Evolutionary conservation across 257 asterid genomes (phyloP).

Genomic region (Jaltomata sinuosa): DNA sequence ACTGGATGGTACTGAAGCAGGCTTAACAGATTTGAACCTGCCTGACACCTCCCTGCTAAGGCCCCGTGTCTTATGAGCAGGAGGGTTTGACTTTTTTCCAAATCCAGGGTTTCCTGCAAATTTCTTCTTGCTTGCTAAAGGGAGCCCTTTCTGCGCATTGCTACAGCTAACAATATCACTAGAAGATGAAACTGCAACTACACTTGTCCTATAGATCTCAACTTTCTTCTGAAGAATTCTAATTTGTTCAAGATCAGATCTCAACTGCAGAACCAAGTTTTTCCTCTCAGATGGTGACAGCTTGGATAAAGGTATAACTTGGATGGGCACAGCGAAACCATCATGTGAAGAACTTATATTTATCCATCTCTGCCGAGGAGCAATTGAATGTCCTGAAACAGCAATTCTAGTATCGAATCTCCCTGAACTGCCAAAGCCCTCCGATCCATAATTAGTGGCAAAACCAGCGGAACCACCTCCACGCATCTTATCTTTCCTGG

Average conservation of each 20-base stretch:
- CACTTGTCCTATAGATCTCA: constrained; percentile 35
- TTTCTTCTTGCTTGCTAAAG: constrained; percentile 28
- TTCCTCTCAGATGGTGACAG: constrained; percentile 51
- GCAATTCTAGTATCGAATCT: constrained; percentile 24
- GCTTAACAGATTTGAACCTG: constrained; percentile 37
- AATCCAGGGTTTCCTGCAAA: constrained; percentile 22
- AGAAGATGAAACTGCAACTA: constrained; percentile 33
- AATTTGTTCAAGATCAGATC: constrained; percentile 68
- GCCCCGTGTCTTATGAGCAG: constrained; percentile 26
- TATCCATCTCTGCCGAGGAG: constrained; percentile 58
- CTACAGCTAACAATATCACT: constrained; percentile 40
- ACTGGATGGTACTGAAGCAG: constrained; percentile 12
- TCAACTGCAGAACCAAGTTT: constrained; percentile 41
- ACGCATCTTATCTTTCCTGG: constrained; percentile 50
- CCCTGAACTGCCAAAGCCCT: constrained; percentile 64
- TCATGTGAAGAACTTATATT: constrained; percentile 61
- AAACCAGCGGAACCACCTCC: constrained; percentile 42
- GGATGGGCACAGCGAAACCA: constrained; percentile 67
- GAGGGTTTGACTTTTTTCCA: constrained; percentile 20
- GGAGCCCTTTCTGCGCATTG: constrained; percentile 32
- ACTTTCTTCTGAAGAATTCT: constrained; percentile 40
- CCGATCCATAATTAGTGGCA: constrained; percentile 52
- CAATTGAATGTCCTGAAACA: constrained; percentile 30
- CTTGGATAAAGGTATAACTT: constrained; percentile 43
- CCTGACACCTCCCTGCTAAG: constrained; percentile 56